Conservation (phyloP, 1,139 yeast species). For the Candida gigantensis region DNA sequence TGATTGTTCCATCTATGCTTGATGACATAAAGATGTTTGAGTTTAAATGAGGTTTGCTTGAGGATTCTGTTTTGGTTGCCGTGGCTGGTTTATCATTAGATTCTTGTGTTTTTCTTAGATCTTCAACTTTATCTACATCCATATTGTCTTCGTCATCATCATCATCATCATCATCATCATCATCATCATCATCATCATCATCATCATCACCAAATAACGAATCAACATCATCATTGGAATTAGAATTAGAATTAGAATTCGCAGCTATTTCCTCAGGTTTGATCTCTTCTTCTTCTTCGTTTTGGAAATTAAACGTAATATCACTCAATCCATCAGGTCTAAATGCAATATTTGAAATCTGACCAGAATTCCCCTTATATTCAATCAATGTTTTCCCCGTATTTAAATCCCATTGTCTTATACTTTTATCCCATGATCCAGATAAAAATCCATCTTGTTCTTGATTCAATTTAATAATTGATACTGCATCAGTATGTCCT, state of each 20-base stretch:
- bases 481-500: slow-evolving; percentile 74
- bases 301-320: slow-evolving; percentile 21
- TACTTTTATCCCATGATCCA: slow-evolving; percentile 87
- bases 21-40: slow-evolving; percentile 73
- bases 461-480: slow-evolving; percentile 64
- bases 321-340: slow-evolving; percentile 69
- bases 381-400: slow-evolving; percentile 58
- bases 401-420: slow-evolving; percentile 83
- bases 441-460: slow-evolving; percentile 65
- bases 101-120: slow-evolving; percentile 25
- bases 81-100: slow-evolving; percentile 18
- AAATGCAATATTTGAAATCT: slow-evolving; percentile 73
- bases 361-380: slow-evolving; percentile 67
- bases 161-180: slow-evolving; percentile 66
- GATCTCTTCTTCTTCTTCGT: slow-evolving; percentile 20
- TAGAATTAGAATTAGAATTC: not conserved
- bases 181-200: slow-evolving; percentile 48
- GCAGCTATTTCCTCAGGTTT: no score
- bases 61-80: slow-evolving; percentile 13
- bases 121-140: slow-evolving; percentile 11
- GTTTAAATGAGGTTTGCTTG: slow-evolving; percentile 35
- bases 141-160: slow-evolving; percentile 17
- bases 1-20: slow-evolving; percentile 79
- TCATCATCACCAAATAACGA: slow-evolving; percentile 83
- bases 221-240: slow-evolving; percentile 58